These are phyloP conservation scores for Lasiodiplodia hormozganensis DNA, from an alignment of 2,329 filamentous ascomycete species.

Conservation along the genomic window DNA sequence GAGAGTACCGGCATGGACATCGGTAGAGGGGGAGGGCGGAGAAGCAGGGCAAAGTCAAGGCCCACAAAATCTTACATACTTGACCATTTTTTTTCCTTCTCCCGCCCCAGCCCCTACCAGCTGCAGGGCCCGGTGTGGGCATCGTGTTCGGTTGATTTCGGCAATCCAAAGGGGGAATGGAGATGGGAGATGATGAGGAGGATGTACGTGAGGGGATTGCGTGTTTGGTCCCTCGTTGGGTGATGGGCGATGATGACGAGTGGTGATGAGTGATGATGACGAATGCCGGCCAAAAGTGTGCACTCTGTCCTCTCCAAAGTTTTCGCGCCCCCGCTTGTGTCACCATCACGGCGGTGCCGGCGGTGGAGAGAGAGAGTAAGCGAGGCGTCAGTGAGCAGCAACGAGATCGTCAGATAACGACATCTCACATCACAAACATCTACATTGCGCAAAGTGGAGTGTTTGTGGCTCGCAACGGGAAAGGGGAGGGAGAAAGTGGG, in stretches of 20 bases:
- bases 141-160: conserved; percentile 15
- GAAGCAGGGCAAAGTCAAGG: neutral
- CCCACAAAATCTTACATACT: conserved; percentile 11
- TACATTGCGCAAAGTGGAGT: conserved; percentile 14
- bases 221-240: neutral
- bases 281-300: neutral
- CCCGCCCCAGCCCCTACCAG: neutral
- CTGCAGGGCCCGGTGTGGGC: conserved; percentile 9
- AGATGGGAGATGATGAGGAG: neutral
- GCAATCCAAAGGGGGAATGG: neutral
- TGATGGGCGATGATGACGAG: neutral
- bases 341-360: conserved; percentile 14
- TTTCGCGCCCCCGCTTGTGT: neutral
- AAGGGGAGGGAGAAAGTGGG: neutral
- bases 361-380: conserved; percentile 20
- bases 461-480: neutral
- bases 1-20: neutral
- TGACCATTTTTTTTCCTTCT: neutral
- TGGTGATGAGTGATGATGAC: conserved; percentile 15
- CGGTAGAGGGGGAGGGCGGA: neutral
- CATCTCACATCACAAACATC: conserved; percentile 18
- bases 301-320: neutral
- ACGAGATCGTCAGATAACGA: conserved; percentile 26
- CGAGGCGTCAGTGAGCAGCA: neutral
- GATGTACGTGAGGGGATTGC: conserved; percentile 3